A percentile compares a stretch with the other conserved stretches of the same genome.
Conservation (phyloP, 805 yeast genomes). For the Yarrowia keelungensis region DNA sequence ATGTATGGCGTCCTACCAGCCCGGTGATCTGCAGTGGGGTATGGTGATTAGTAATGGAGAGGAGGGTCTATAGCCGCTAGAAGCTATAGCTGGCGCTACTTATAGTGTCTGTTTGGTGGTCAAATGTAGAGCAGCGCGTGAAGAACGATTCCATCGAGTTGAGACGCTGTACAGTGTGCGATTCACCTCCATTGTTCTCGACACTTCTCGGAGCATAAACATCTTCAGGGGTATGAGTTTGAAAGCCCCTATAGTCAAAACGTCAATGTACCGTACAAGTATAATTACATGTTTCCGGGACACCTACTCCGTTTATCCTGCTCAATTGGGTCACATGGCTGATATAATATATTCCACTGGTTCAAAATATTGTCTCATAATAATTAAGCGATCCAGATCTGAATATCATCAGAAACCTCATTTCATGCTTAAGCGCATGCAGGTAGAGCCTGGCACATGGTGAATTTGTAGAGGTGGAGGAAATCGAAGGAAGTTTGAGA, state of each 20-base stretch:
- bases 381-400: not conserved
- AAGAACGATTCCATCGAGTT: too few relatives aligned
- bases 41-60: not conserved
- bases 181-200: too few relatives aligned
- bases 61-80: not conserved
- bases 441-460: not conserved
- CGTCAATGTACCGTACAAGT: too few relatives aligned
- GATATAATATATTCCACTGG: not conserved
- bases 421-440: conserved; percentile 2
- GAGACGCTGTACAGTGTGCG: too few relatives aligned
- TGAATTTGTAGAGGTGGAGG: not conserved
- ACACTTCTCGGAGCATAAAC: too few relatives aligned
- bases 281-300: too few relatives aligned
- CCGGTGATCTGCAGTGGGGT: conserved; percentile 13
- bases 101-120: not conserved
- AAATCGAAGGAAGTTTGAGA: too few relatives aligned
- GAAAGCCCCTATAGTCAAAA: too few relatives aligned
- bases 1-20: conserved; percentile 20
- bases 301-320: not conserved
- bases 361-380: conserved; percentile 9
- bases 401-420: conserved; percentile 11
- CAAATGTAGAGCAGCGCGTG: not conserved
- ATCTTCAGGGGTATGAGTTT: too few relatives aligned
- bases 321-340: not conserved
- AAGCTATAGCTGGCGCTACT: not conserved